Conservation (phyloP, 495 filamentous ascomycete species). For the Podospora sp. region DNA sequence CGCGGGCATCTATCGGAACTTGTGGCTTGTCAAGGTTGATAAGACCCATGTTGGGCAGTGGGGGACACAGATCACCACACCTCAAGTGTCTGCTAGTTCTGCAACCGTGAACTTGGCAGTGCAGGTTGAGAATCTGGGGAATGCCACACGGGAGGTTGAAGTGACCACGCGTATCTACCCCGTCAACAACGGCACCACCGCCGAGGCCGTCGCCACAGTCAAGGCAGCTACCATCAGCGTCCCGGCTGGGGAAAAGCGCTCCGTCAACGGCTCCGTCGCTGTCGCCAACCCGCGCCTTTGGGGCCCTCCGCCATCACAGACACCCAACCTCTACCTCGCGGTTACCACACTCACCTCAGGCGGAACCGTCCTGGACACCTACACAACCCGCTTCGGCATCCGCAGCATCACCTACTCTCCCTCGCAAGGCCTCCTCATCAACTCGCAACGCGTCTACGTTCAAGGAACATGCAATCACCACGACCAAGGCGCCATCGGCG, state of each 20-base stretch:
- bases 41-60: conserved; percentile 47
- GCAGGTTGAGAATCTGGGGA: conserved; percentile 43
- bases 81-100: conserved; percentile 38
- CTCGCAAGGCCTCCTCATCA: conserved; percentile 45
- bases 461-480: conserved; percentile 53
- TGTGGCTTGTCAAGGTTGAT: conserved; percentile 51
- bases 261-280: conserved; percentile 39
- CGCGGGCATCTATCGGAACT: conserved; percentile 53
- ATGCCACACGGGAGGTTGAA: conserved; percentile 29
- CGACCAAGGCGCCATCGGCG: conserved; percentile 50
- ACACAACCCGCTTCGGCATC: conserved; percentile 54
- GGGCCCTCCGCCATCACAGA: conserved; percentile 50
- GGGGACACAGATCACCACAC: conserved; percentile 50
- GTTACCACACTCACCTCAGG: conserved; percentile 37
- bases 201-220: conserved; percentile 30
- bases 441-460: conserved; percentile 41
- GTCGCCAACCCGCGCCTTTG: conserved; percentile 47
- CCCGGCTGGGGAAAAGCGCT: conserved; percentile 30
- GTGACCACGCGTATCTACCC: conserved; percentile 35
- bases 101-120: conserved; percentile 45
- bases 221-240: conserved; percentile 29
- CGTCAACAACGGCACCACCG: conserved; percentile 28
- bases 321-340: conserved; percentile 51
- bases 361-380: conserved; percentile 43
- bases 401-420: conserved; percentile 42